Evolutionary conservation across 768 basidiomycete genomes (phyloP).

Genomic region (Glaciozyma martinii): DNA sequence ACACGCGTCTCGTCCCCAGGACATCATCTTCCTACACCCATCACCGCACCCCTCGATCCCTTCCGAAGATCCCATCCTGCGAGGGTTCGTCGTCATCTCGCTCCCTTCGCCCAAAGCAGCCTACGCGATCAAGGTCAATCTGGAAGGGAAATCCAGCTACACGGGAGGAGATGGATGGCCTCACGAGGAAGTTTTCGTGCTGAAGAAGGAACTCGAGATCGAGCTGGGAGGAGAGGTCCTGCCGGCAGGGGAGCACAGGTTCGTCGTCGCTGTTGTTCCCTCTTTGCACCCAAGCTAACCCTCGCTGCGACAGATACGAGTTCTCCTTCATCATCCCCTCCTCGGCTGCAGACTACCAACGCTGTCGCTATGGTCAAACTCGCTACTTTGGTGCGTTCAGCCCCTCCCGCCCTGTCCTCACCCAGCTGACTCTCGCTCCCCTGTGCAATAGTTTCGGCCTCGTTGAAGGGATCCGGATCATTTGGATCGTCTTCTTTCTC

Average conservation of each 20-base stretch:
- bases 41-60: background rate
- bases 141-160: constrained; percentile 12
- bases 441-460: background rate
- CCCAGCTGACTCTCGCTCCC: too few relatives aligned
- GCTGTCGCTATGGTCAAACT: constrained; percentile 1
- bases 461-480: constrained; percentile 10
- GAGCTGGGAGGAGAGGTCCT: constrained; percentile 11
- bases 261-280: background rate
- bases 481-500: background rate
- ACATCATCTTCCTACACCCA: background rate
- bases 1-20: too few relatives aligned
- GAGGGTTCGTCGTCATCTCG: constrained; percentile 8
- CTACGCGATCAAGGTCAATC: constrained; percentile 7
- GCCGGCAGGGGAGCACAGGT: constrained; percentile 10
- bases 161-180: constrained; percentile 1
- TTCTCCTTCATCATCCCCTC: constrained; percentile 23
- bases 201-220: constrained; percentile 12
- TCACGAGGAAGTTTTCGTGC: constrained; percentile 4
- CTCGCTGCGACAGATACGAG: background rate
- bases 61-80: constrained; percentile 8
- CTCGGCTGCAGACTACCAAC: constrained; percentile 4
- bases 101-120: constrained; percentile 6
- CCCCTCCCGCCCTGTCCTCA: too few relatives aligned
- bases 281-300: too few relatives aligned
- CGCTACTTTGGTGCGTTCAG: background rate